Base-by-base conservation (phyloP, 345 rosid species). In the Moringa oleifera region DNA sequence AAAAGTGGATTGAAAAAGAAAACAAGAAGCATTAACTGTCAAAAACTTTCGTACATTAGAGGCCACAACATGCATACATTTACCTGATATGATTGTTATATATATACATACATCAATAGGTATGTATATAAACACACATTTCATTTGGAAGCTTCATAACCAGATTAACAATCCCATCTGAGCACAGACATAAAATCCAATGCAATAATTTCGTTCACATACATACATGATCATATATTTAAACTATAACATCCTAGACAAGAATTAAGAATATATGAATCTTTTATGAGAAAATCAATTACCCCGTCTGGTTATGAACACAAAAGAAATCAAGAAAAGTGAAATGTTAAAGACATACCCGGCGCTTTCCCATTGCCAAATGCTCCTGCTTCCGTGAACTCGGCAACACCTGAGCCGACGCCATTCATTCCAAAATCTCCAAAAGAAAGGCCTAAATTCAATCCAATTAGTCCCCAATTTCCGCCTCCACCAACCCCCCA, bases 341-440 rank as follows among this genome's bases (percentile, higher is more conserved):
- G 12, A 57, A 41, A 25, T 23, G 36, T 20, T 2, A 13, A 18
- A 69, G 31, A 57, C 36, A 25, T 75, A 90, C 99, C 99, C 90
- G 87, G 37, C 95, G 89, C 56, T 92, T 90, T 61, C 97, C 99
- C 69, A 97, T 97, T 70, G 88, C 86, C 64, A 88, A 81, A 79
- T 77, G 96, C 72, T 83, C 95, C 70, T 85, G 95, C 71, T 86
- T 86, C 58, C 88, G 85, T 4, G 94, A 79, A 61, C 71, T 75
- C 47, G 89, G 87, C 76, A 86, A 75, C 62, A 85, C 94, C 85
- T 83, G 96, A 75, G 92, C 97, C 60, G 97, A 94, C 51, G 99
- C 96, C 99, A 94, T 94, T 69, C 18, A 62, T 60, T 64, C 47
- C 54, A 36, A 25, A 66, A 65, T 70, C 64, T 54, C 57, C 53